Conservation (phyloP, 2,329 filamentous ascomycete genomes). For the Rosellinia necatrix region DNA sequence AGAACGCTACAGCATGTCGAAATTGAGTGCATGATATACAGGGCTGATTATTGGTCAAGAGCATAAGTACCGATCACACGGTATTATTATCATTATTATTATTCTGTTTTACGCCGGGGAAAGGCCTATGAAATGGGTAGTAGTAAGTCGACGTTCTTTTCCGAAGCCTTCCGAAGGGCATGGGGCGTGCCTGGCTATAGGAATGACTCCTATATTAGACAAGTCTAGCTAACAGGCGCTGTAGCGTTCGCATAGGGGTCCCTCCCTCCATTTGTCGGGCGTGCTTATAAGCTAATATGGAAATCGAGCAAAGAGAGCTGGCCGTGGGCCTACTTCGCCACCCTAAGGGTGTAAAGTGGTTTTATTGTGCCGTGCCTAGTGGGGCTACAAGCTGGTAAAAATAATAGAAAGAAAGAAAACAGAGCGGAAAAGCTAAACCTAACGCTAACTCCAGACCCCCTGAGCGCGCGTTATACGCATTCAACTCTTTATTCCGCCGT, state of each 20-base stretch:
- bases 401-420: background rate
- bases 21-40: too few species aligned
- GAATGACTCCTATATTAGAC: background rate
- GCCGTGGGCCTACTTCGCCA: background rate
- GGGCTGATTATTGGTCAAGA: too few species aligned
- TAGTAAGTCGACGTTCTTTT: background rate
- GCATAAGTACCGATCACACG: too few species aligned
- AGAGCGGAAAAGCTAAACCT: background rate
- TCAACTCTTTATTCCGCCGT: background rate
- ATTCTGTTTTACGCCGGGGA: background rate
- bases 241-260: background rate
- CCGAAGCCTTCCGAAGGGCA: background rate
- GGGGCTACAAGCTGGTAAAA: background rate
- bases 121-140: background rate
- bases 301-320: background rate
- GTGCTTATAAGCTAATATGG: background rate
- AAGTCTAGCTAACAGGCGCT: background rate
- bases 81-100: background rate
- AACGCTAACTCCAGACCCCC: background rate
- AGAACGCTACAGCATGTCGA: too few species aligned
- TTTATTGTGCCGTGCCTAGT: background rate
- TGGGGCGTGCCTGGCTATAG: background rate
- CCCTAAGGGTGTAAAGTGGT: background rate
- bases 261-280: background rate
- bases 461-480: background rate